Evolutionary conservation across 352 stramenopile genomes (phyloP).

Genomic region (Phytopythium boreale): DNA sequence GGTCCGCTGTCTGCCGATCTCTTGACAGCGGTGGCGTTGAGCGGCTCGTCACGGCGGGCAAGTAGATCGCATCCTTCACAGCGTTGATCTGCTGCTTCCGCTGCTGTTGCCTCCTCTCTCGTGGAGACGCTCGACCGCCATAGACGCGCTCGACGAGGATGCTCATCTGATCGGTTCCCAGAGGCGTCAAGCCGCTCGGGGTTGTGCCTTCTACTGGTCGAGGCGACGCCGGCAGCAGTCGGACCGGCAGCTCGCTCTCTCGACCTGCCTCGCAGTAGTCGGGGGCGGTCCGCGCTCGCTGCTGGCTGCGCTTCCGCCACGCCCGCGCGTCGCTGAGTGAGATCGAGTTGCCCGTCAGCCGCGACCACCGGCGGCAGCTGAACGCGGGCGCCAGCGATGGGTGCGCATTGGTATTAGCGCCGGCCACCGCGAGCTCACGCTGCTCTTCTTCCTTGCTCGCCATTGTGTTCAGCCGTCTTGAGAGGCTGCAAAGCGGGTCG

Average conservation of each 20-base stretch:
- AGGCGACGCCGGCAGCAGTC: neutral
- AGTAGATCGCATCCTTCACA: constrained; percentile 28
- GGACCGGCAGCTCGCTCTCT: neutral
- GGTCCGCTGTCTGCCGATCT: neutral
- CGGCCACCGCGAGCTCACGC: neutral
- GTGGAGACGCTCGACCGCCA: neutral
- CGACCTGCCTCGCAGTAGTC: no score
- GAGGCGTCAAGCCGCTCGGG: neutral
- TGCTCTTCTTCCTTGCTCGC: neutral
- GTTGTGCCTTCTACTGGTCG: neutral
- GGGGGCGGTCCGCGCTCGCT: neutral
- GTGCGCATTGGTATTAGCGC: neutral
- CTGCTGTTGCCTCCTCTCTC: constrained; percentile 2
- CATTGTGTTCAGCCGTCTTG: neutral
- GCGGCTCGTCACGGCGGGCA: constrained; percentile 20
- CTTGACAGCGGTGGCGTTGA: neutral
- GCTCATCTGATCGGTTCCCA: neutral
- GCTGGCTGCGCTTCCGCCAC: constrained; percentile 5
- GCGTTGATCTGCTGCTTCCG: constrained; percentile 14
- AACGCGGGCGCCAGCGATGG: constrained; percentile 14
- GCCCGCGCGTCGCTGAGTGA: neutral
- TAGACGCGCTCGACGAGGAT: neutral
- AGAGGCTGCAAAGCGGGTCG: neutral
- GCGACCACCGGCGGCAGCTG: constrained; percentile 42
- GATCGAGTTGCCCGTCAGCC: constrained; percentile 22